A percentile compares a stretch with the other conserved stretches of the same genome.
phyloP scores from a whole-genome alignment of 2,329 filamentous ascomycete genomes.

The Dryadomyces quercivorus region DNA sequence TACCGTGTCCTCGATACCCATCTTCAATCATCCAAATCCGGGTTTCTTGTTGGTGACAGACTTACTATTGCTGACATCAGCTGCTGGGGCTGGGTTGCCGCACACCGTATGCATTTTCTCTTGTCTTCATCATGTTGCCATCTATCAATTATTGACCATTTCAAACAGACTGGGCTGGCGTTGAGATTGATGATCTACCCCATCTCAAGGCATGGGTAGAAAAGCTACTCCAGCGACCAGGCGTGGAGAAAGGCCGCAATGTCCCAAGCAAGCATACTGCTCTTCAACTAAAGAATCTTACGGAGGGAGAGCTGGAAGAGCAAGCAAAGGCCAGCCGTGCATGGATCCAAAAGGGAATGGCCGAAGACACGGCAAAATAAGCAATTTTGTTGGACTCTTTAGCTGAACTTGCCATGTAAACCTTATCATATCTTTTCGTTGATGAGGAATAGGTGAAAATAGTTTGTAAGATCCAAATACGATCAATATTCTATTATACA shows the following conservation, averaged over 20 bases:
- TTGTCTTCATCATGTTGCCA: conserved; percentile 59
- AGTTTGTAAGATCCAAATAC: too few relatives aligned
- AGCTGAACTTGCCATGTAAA: neutral
- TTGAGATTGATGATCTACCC: conserved; percentile 66
- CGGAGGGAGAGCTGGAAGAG: conserved; percentile 36
- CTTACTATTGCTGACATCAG: conserved; percentile 69
- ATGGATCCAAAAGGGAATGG: conserved; percentile 57
- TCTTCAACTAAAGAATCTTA: conserved; percentile 25
- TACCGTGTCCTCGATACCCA: conserved; percentile 68
- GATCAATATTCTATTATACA: too few relatives aligned
- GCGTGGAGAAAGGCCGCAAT: conserved; percentile 60
- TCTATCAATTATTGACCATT: conserved; percentile 24
- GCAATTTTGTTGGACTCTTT: neutral
- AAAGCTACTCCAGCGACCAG: conserved; percentile 54
- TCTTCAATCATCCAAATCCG: conserved; percentile 42
- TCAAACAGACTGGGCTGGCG: conserved; percentile 49
- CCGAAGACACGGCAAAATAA: conserved; percentile 40
- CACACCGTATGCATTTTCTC: conserved; percentile 36
- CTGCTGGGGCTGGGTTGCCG: conserved; percentile 65
- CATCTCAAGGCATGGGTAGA: conserved; percentile 66
- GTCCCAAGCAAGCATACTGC: conserved; percentile 52
- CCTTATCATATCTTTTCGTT: too few relatives aligned
- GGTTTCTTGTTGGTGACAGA: conserved; percentile 54
- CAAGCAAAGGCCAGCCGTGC: conserved; percentile 31
- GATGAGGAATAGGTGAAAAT: too few relatives aligned